Base-by-base conservation (phyloP, 345 rosid genomes). In the Aquilaria malaccensis region DNA sequence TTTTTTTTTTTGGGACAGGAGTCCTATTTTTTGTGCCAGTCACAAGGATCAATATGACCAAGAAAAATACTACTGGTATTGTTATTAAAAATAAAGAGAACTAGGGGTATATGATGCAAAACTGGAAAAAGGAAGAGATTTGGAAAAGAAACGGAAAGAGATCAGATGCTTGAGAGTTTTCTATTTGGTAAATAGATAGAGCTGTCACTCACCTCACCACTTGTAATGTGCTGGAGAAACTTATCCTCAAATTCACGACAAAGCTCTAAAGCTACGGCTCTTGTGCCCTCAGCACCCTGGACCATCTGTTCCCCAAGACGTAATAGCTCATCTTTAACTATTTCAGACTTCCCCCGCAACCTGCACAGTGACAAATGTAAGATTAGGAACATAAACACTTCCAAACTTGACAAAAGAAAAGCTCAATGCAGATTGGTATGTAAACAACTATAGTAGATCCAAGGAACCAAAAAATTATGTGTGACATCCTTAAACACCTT, bases 181-280 rank as follows among this genome's bases (percentile, higher is more conserved):
- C 43, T 9, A 52, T 48, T 22, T 22, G 22, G 22, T 22, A 22
- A 22, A 22, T 22, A 22, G 22, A 22, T 22, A 37, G 1, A 37
- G 5, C 43, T 37, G 43, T 4, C 7, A 81, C 93, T 89, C 67
- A 93, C 98, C 75, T 89, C 98, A 66, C 98, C 97, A 70, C 85
- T 77, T 50, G 88, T 77, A 55, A 92, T 80, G 69, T 92, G 97
- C 64, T 58, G 87, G 60, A 92, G 89, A 81, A 92, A 92, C 73
- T 77, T 87, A 75, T 92, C 97, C 74, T 92, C 98, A 75, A 89
- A 92, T 69, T 92, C 97, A 73, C 96, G 98, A 65, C 98, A 93
- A 43, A 93, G 94, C 73, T 89, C 96, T 79, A 93, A 79, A 57
- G 97, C 98, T 55, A 93, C 46, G 56, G 96, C 91, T 76, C 92